A percentile compares a stretch with the other conserved stretches of the same genome.
Evolutionary conservation across 768 basidiomycete species (phyloP).

Genomic region (Boletus subcaerulescens): DNA sequence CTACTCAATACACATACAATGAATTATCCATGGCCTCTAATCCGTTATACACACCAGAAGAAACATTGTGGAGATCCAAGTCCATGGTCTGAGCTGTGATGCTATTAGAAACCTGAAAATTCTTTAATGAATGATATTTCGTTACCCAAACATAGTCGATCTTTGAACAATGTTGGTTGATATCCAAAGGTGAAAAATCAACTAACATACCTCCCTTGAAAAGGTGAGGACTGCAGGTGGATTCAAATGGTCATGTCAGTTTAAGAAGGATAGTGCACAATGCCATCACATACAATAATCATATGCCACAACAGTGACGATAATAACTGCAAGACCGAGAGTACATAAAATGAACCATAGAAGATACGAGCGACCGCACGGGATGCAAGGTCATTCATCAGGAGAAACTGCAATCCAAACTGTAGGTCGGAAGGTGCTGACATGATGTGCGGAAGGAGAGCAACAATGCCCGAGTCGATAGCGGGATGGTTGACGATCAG

Average conservation of each 20-base stretch:
- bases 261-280: too few species aligned
- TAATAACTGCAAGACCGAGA: background rate
- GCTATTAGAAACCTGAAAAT: background rate
- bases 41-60: background rate
- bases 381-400: too few species aligned
- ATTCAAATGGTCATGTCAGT: background rate
- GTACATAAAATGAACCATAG: too few species aligned
- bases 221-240: slow-evolving; percentile 4
- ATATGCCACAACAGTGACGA: background rate
- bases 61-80: background rate
- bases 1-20: background rate
- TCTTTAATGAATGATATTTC: background rate
- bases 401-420: too few species aligned
- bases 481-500: too few species aligned
- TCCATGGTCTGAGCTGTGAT: background rate
- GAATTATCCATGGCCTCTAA: too few species aligned
- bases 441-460: too few species aligned
- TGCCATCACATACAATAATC: background rate
- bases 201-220: background rate
- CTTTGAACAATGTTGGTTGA: background rate
- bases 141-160: slow-evolving; percentile 9
- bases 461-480: too few species aligned
- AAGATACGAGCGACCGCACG: too few species aligned
- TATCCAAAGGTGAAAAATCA: too few species aligned
- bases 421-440: too few species aligned